phyloP scores from a whole-genome alignment of 495 filamentous ascomycete genomes.

The Trichocladium uniseriatum region DNA sequence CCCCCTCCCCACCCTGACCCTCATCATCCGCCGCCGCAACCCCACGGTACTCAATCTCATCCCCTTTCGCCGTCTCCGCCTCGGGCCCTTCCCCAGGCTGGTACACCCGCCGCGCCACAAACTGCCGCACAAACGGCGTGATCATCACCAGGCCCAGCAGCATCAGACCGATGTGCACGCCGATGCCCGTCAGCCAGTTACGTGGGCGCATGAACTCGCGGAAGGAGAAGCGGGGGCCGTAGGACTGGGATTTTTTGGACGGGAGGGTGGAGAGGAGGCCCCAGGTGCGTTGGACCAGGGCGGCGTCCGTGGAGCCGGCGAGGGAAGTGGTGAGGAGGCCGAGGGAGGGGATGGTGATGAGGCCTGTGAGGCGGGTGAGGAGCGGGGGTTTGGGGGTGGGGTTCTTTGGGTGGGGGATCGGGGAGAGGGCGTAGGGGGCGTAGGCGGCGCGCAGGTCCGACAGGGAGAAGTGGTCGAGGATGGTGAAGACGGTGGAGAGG shows the following conservation, averaged over 20 bases:
- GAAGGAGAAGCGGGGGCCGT: slow-evolving; percentile 67
- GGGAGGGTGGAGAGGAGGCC: slow-evolving; percentile 48
- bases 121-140: slow-evolving; percentile 28
- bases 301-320: slow-evolving; percentile 49
- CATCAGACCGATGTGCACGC: slow-evolving; percentile 48
- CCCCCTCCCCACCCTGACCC: slow-evolving; percentile 8
- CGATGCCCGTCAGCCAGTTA: slow-evolving; percentile 48
- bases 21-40: slow-evolving; percentile 53
- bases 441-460: slow-evolving; percentile 46
- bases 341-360: slow-evolving; percentile 52
- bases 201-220: slow-evolving; percentile 55
- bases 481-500: slow-evolving; percentile 50
- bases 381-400: slow-evolving; percentile 28
- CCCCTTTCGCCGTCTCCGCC: slow-evolving; percentile 45
- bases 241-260: slow-evolving; percentile 33
- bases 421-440: slow-evolving; percentile 59
- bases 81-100: slow-evolving; percentile 61
- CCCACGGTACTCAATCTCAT: slow-evolving; percentile 55
- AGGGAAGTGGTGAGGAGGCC: slow-evolving; percentile 58
- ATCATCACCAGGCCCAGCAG: slow-evolving; percentile 44
- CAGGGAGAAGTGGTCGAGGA: slow-evolving; percentile 54
- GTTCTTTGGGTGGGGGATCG: slow-evolving; percentile 21
- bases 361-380: slow-evolving; percentile 48
- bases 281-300: slow-evolving; percentile 68
- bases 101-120: slow-evolving; percentile 37